Percentiles rank a stretch among this genome's conserved stretches.
phyloP scores from a whole-genome alignment of 768 basidiomycete genomes.

The Suillus subluteus region DNA sequence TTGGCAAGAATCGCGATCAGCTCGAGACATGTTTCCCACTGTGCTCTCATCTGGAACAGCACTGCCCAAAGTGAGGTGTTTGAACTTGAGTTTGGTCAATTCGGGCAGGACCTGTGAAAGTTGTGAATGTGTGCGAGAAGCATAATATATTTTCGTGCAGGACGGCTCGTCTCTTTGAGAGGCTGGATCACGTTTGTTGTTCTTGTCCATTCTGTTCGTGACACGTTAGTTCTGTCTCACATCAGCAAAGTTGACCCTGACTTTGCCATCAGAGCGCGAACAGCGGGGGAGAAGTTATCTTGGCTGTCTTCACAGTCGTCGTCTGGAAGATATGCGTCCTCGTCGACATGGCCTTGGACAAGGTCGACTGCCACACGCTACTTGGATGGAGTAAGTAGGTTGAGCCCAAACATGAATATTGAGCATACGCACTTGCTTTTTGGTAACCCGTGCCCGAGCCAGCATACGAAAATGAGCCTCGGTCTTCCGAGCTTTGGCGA shows the following conservation, averaged over 20 bases:
- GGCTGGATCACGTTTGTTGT: conserved; percentile 16
- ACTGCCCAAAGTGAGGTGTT: conserved; percentile 25
- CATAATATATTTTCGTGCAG: conserved; percentile 88
- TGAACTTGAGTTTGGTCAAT: conserved; percentile 69
- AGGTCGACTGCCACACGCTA: conserved; percentile 28
- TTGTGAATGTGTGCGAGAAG: conserved; percentile 96
- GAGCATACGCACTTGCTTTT: conserved; percentile 53
- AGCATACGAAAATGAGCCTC: conserved; percentile 60
- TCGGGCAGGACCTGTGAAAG: conserved; percentile 90
- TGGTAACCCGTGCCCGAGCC: conserved; percentile 59
- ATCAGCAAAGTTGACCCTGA: conserved; percentile 36
- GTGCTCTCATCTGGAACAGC: conserved; percentile 18
- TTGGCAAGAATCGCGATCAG: conserved; percentile 10
- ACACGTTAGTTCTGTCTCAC: conserved; percentile 10
- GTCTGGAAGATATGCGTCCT: conserved; percentile 78
- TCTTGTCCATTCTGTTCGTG: conserved; percentile 22
- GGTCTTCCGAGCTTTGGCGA: conserved; percentile 61
- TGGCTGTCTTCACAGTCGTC: conserved; percentile 38
- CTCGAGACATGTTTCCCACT: conserved; percentile 6
- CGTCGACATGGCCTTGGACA: conserved; percentile 46
- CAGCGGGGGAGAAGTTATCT: conserved; percentile 74
- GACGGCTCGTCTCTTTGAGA: conserved; percentile 47
- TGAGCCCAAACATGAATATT: not conserved
- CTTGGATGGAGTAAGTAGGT: conserved; percentile 5
- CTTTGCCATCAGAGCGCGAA: conserved; percentile 82